These are phyloP conservation scores for Eucalyptus cloeziana DNA, from an alignment of 345 rosid species.

Conservation along the genomic window DNA sequence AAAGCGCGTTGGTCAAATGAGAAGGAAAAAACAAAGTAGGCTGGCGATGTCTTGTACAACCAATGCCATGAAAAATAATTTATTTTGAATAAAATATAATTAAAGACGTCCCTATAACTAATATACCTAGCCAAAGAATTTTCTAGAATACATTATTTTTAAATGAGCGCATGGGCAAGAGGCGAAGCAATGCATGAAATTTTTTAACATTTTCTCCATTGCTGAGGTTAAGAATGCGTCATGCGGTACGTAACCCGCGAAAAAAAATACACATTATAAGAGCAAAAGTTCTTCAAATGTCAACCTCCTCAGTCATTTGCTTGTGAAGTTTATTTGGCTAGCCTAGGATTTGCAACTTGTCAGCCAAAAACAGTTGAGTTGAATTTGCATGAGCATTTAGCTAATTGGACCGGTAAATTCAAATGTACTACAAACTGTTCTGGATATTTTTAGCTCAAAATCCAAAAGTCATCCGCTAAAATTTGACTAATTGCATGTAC, in stretches of 20 bases:
- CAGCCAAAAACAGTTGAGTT: not conserved
- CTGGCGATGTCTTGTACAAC: not conserved
- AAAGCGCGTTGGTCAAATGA: too few species aligned
- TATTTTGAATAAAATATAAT: not conserved
- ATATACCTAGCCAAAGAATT: not conserved
- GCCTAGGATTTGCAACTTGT: not conserved
- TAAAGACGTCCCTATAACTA: not conserved
- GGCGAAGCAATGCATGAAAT: not conserved
- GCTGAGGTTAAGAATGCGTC: not conserved
- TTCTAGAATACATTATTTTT: not conserved
- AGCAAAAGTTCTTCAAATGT: not conserved
- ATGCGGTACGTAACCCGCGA: not conserved
- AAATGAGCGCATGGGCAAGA: not conserved
- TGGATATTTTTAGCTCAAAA: not conserved
- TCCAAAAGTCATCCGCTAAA: not conserved
- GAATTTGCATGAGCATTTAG: not conserved
- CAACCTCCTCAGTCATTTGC: not conserved
- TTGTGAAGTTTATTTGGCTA: not conserved
- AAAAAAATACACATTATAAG: not conserved
- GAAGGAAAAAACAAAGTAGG: too few species aligned
- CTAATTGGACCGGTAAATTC: not conserved
- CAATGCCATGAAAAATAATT: not conserved
- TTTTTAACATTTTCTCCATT: not conserved
- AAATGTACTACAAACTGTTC: not conserved
- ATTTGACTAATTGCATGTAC: accelerated